Conservation (phyloP, 2,329 filamentous ascomycete species). For the Cordyceps militaris region DNA sequence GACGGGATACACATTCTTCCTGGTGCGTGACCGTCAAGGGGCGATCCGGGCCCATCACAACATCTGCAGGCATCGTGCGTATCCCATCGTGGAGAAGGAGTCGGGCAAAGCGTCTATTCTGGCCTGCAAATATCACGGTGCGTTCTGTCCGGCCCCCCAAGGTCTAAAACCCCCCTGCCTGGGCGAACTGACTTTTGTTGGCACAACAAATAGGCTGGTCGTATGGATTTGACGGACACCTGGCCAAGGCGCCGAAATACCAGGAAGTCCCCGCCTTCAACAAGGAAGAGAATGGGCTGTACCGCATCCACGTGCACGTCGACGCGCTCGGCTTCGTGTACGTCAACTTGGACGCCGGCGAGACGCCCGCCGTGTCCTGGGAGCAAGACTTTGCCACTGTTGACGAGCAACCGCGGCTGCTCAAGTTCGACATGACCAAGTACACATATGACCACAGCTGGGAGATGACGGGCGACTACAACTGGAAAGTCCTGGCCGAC, state of each 20-base stretch:
- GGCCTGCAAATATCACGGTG: constrained; percentile 16
- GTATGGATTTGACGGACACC: constrained; percentile 35
- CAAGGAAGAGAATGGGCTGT: constrained; percentile 35
- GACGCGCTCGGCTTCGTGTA: constrained; percentile 41
- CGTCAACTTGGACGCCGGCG: constrained; percentile 39
- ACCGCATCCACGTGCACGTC: constrained; percentile 38
- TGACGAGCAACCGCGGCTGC: constrained; percentile 20
- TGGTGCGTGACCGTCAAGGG: constrained; percentile 18
- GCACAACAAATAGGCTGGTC: constrained; percentile 30
- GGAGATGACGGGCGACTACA: constrained; percentile 29
- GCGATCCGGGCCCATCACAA: constrained; percentile 19
- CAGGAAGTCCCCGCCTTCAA: constrained; percentile 33
- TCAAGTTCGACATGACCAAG: constrained; percentile 20
- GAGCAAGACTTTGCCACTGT: constrained; percentile 31
- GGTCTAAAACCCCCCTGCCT: neutral
- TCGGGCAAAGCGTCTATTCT: constrained; percentile 15
- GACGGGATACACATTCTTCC: constrained; percentile 18
- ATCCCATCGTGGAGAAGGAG: constrained; percentile 17
- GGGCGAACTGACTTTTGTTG: neutral
- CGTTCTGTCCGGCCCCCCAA: neutral
- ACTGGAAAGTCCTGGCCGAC: constrained; percentile 37
- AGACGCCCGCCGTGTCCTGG: constrained; percentile 33
- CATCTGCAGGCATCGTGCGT: constrained; percentile 18
- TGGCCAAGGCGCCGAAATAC: constrained; percentile 38
- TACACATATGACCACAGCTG: constrained; percentile 26